These are phyloP conservation scores for Phytophthora rubi DNA, from an alignment of 352 stramenopile species.

Conservation along the genomic window DNA sequence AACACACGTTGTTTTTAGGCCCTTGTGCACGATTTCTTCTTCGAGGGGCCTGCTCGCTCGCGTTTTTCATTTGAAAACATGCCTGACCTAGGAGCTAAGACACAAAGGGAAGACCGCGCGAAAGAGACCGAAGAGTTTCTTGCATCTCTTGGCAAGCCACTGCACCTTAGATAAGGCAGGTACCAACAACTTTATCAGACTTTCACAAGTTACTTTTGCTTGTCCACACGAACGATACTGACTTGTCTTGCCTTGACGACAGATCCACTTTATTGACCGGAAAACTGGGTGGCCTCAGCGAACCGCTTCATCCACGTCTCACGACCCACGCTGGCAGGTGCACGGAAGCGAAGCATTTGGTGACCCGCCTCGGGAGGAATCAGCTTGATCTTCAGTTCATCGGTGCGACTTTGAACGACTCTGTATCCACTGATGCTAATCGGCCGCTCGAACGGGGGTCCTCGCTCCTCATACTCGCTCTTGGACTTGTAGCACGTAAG, in stretches of 20 bases:
- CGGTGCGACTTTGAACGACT: conserved; percentile 72
- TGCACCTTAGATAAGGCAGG: conserved; percentile 22
- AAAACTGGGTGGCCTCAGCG: conserved; percentile 66
- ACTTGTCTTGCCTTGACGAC: not conserved
- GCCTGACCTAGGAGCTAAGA: not conserved
- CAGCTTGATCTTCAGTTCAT: conserved; percentile 86
- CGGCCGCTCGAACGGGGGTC: conserved; percentile 51
- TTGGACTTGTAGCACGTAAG: conserved; percentile 83
- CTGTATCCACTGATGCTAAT: conserved; percentile 72
- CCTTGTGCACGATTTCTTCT: conserved; percentile 56
- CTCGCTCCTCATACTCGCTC: conserved; percentile 71
- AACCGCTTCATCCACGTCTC: conserved; percentile 85
- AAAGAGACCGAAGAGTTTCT: conserved; percentile 34
- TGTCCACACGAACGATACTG: not conserved
- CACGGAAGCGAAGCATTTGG: conserved; percentile 73
- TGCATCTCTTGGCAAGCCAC: conserved; percentile 43
- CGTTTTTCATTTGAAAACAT: conserved; percentile 26
- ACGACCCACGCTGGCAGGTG: conserved; percentile 72
- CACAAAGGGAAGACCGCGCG: not conserved
- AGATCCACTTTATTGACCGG: conserved; percentile 23
- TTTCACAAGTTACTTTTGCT: conserved; percentile 17
- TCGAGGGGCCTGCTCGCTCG: conserved; percentile 34
- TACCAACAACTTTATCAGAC: conserved; percentile 6
- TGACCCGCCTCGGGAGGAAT: conserved; percentile 66
- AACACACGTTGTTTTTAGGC: conserved; percentile 24